A percentile compares a stretch with the other conserved stretches of the same genome.
Evolutionary conservation across 1,284 basidiomycete species (phyloP).

Genomic region (Tremellales sp.): DNA sequence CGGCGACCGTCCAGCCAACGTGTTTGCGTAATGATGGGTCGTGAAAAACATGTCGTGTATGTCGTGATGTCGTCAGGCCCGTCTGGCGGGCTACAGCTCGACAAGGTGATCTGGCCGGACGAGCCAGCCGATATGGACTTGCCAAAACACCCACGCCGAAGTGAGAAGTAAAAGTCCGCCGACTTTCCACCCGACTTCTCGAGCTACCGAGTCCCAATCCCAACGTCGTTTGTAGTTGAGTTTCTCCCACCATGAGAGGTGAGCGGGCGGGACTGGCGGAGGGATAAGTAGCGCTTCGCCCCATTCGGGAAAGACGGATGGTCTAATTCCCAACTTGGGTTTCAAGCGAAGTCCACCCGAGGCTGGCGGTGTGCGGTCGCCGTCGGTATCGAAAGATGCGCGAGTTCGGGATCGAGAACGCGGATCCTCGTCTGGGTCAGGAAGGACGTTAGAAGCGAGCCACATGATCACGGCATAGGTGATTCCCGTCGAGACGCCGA

Average conservation of each 20-base stretch:
- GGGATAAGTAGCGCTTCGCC: slow-evolving; percentile 2
- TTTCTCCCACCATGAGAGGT: slow-evolving; percentile 24
- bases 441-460: slow-evolving; percentile 49
- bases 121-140: slow-evolving; percentile 27
- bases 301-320: background rate
- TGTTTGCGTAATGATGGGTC: too few species aligned
- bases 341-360: too few species aligned
- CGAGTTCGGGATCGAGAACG: background rate
- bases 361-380: background rate
- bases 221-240: slow-evolving; percentile 40
- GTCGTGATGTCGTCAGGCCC: too few species aligned
- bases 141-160: slow-evolving; percentile 45
- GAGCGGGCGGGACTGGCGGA: slow-evolving; percentile 16
- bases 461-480: slow-evolving; percentile 48
- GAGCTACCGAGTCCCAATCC: slow-evolving; percentile 45
- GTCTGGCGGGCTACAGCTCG: too few species aligned
- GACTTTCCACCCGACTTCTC: slow-evolving; percentile 44
- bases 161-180: slow-evolving; percentile 40
- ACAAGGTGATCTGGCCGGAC: background rate
- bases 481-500: slow-evolving; percentile 48
- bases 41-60: too few species aligned
- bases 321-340: background rate
- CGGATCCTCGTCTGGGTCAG: background rate
- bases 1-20: too few species aligned
- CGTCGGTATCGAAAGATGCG: slow-evolving; percentile 2